Evolutionary conservation across 306 rosid genomes (phyloP).

Genomic region (Pueraria montana): DNA sequence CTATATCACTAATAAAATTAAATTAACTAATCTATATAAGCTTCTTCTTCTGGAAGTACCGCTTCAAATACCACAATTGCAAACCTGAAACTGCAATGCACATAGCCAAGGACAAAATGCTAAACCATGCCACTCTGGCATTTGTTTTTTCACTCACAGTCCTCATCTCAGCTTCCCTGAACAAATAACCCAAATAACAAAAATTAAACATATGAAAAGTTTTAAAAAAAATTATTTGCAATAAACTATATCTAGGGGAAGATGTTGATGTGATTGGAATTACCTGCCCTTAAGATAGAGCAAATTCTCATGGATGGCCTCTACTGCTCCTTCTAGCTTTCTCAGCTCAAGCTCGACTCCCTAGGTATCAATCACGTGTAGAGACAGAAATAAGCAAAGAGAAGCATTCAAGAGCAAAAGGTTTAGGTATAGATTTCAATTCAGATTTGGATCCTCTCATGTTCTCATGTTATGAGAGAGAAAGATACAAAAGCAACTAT

Average conservation of each 20-base stretch:
- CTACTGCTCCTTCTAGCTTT: slow-evolving; percentile 93
- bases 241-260: neutral
- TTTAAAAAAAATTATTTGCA: neutral
- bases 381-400: slow-evolving; percentile 17
- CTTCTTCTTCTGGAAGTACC: slow-evolving; percentile 94
- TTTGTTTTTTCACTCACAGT: slow-evolving; percentile 82
- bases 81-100: slow-evolving; percentile 81
- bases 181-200: neutral
- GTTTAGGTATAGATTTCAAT: slow-evolving; percentile 1
- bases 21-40: slow-evolving; percentile 64
- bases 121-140: slow-evolving; percentile 79
- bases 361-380: slow-evolving; percentile 51
- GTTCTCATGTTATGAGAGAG: slow-evolving; percentile 17
- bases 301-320: slow-evolving; percentile 89
- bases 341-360: slow-evolving; percentile 93
- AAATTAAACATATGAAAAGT: neutral
- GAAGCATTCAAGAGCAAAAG: slow-evolving; percentile 11
- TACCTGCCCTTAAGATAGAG: slow-evolving; percentile 84
- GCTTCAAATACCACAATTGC: slow-evolving; percentile 88
- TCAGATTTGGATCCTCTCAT: slow-evolving; percentile 17
- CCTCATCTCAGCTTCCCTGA: slow-evolving; percentile 94
- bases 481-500: neutral
- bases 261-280: slow-evolving; percentile 8
- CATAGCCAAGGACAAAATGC: slow-evolving; percentile 78
- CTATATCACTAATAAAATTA: slow-evolving; percentile 42